These are phyloP conservation scores for Eucalyptus virginea DNA, from an alignment of 345 rosid genomes.

Conservation along the genomic window DNA sequence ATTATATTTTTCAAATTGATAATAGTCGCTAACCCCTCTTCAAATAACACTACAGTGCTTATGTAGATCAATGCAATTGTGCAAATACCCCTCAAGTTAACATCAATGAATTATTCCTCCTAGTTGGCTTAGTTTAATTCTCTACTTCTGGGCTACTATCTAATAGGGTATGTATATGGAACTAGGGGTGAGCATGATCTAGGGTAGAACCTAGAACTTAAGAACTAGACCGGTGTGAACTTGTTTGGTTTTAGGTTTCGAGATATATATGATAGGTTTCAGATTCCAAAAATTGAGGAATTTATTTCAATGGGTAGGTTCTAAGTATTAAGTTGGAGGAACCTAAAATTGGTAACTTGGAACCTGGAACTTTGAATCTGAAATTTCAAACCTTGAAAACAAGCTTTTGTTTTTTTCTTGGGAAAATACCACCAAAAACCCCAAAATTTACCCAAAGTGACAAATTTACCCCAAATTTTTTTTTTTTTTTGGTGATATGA, in stretches of 20 bases:
- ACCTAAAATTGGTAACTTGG: no score
- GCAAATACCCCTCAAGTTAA: neutral
- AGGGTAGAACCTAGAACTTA: neutral
- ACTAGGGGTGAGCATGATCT: neutral
- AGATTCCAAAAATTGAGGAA: no score
- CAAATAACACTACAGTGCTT: neutral
- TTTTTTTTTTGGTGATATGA: no score
- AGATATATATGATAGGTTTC: no score
- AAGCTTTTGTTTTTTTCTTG: neutral
- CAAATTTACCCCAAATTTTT: no score
- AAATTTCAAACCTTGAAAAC: neutral
- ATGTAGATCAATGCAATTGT: neutral
- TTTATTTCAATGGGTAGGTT: no score
- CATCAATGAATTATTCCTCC: neutral
- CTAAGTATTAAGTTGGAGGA: neutral
- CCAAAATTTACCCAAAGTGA: no score
- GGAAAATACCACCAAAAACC: no score
- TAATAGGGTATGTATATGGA: neutral
- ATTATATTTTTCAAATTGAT: neutral
- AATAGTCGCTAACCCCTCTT: neutral
- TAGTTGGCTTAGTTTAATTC: neutral
- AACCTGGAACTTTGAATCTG: neutral
- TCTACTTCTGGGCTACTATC: neutral
- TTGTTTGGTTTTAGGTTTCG: accelerated
- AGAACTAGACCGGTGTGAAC: accelerated